These are phyloP conservation scores for Arctium lappa DNA, from an alignment of 129 eudicot genomes.

Conservation along the genomic window DNA sequence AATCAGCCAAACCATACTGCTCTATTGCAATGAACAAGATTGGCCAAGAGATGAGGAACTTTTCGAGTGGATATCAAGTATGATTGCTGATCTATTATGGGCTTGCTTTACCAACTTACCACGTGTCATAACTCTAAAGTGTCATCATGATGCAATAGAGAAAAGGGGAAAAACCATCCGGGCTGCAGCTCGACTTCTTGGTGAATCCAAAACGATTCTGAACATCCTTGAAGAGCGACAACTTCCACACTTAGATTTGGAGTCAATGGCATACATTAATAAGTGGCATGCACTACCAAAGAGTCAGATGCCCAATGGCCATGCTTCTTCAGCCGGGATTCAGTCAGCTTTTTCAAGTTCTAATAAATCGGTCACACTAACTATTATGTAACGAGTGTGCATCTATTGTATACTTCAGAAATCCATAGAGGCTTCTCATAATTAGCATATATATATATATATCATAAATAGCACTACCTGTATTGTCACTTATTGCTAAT, in stretches of 20 bases:
- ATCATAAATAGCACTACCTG: background rate
- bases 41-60: slow-evolving; percentile 1
- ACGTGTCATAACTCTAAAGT: slow-evolving; percentile 23
- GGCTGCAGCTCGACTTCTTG: slow-evolving; percentile 26
- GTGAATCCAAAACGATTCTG: slow-evolving; percentile 30
- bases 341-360: background rate
- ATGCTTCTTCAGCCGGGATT: background rate
- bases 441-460: background rate
- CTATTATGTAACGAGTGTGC: background rate
- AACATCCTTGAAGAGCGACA: background rate
- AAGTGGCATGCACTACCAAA: slow-evolving; percentile 14
- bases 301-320: background rate
- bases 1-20: slow-evolving; percentile 18
- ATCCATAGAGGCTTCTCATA: too few species aligned
- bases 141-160: slow-evolving; percentile 20
- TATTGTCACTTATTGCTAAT: too few species aligned
- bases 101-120: slow-evolving; percentile 33
- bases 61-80: slow-evolving; percentile 12
- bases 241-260: background rate
- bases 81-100: slow-evolving; percentile 29
- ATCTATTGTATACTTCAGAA: too few species aligned
- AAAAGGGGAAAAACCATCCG: slow-evolving; percentile 23
- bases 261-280: slow-evolving; percentile 12
- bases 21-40: background rate
- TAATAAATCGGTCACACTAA: background rate